phyloP scores from a whole-genome alignment of 1,139 yeast species.

The Candida dubliniensis region DNA sequence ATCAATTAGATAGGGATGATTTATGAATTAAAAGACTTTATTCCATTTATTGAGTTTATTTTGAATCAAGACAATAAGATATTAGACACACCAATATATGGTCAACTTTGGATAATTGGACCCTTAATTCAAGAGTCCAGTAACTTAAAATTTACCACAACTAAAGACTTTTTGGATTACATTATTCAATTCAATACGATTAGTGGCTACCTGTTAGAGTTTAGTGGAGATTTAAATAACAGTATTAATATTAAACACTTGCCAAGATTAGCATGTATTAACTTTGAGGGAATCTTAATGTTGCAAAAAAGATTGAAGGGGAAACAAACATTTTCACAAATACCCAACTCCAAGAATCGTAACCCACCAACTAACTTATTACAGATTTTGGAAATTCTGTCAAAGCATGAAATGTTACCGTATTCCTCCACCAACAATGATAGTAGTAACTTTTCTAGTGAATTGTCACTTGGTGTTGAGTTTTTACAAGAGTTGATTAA shows the following conservation, averaged over 20 bases:
- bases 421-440: conserved; percentile 10
- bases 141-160: conserved; percentile 1
- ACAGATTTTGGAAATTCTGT: conserved; percentile 18
- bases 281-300: conserved; percentile 18
- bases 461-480: conserved; percentile 12
- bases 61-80: conserved; percentile 14
- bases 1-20: conserved; percentile 2
- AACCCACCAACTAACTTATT: conserved; percentile 11
- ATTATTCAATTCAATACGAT: conserved; percentile 24
- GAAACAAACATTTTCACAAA: neutral
- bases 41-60: conserved; percentile 19
- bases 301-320: conserved; percentile 19
- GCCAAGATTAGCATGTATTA: conserved; percentile 19
- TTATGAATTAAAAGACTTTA: conserved; percentile 12
- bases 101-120: conserved; percentile 21
- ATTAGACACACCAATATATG: conserved; percentile 19
- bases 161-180: conserved; percentile 17
- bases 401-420: conserved; percentile 16
- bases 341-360: neutral
- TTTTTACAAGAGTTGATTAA: conserved; percentile 18
- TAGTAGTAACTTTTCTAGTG: neutral
- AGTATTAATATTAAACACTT: conserved; percentile 4
- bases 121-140: conserved; percentile 14
- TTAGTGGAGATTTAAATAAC: conserved; percentile 9
- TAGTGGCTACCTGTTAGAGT: conserved; percentile 23